Evolutionary conservation across 257 asterid species (phyloP).

Genomic region (Petrea volubilis): DNA sequence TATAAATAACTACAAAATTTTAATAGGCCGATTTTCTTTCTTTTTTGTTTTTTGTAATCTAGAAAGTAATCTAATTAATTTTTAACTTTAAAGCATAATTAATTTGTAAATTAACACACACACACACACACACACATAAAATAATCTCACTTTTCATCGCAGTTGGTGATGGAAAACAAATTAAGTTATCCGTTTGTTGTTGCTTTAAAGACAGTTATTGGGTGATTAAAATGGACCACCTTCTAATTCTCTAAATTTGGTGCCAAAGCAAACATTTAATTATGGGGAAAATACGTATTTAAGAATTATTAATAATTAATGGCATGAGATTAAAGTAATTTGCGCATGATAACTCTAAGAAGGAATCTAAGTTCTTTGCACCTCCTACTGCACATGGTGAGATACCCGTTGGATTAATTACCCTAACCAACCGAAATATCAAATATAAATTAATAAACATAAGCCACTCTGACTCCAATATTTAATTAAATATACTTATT

Average conservation of each 20-base stretch:
- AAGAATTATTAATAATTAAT: not conserved
- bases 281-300: not conserved
- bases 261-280: conserved; percentile 16
- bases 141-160: not conserved
- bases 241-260: conserved; percentile 10
- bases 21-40: too few relatives aligned
- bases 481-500: too few relatives aligned
- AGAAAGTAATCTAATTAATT: conserved; percentile 2
- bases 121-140: not conserved
- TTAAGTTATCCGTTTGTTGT: conserved; percentile 13
- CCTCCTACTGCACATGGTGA: conserved; percentile 50
- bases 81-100: not conserved
- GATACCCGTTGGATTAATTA: conserved; percentile 39
- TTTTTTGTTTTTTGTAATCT: too few relatives aligned
- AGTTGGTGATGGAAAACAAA: not conserved
- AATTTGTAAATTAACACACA: not conserved
- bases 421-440: conserved; percentile 23
- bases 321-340: conserved; percentile 3
- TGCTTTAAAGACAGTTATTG: conserved; percentile 24
- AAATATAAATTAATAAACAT: not conserved
- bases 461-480: not conserved
- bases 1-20: too few relatives aligned
- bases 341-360: not conserved
- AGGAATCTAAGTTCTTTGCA: not conserved
- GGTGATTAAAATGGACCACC: conserved; percentile 15